Base-by-base conservation (phyloP, 1,284 basidiomycete species). In the Amylostereum areolatum region DNA sequence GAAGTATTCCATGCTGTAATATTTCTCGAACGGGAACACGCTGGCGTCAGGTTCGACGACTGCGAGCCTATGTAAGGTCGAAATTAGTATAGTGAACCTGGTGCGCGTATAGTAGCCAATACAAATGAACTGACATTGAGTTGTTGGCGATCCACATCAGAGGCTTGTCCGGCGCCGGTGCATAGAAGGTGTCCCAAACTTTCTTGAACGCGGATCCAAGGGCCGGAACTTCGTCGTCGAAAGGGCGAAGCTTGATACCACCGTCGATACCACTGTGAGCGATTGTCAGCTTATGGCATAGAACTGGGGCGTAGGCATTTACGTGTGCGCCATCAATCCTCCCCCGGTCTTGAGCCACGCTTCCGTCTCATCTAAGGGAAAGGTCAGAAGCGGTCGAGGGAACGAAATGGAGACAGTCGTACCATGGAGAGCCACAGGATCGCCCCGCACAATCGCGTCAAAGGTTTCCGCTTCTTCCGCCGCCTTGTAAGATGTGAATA, bases 281-380 rank as follows among this genome's bases (percentile, higher is more conserved):
- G n/a, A n/a, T n/a, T n/a, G n/a, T n/a, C n/a, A n/a, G n/a, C n/a
- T n/a, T n/a, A n/a, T n/a, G n/a, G n/a, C n/a, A n/a, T n/a, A n/a
- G n/a, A n/a, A n/a, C n/a, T n/a, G n/a, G n/a, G n/a, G n/a, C n/a
- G n/a, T n/a, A n/a, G n/a, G 31, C 4, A 49, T 66, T 41, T 24
- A 81, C 79, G 78, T 81, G 55, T 72, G 64, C 0, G 76, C 70
- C 57, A 81, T 67, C 35, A 75, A 51, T 5, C 78, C 78, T 30
- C 66, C 67, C 2, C 77, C 77, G 5, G 66, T 62, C 28, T 64
- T 58, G 3, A 62, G 50, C 74, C 78, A 83, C 51, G 73, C 46
- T 3, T 35, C 43, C 1, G 18, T 46, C 5, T 39, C 34, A n/a
- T 42, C 51, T 55, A 25, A 25, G 10, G 27, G 12, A 24, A 3